Base-by-base conservation (phyloP, 2,329 filamentous ascomycete genomes). In the Pseudopyrenochaeta lycopersici region DNA sequence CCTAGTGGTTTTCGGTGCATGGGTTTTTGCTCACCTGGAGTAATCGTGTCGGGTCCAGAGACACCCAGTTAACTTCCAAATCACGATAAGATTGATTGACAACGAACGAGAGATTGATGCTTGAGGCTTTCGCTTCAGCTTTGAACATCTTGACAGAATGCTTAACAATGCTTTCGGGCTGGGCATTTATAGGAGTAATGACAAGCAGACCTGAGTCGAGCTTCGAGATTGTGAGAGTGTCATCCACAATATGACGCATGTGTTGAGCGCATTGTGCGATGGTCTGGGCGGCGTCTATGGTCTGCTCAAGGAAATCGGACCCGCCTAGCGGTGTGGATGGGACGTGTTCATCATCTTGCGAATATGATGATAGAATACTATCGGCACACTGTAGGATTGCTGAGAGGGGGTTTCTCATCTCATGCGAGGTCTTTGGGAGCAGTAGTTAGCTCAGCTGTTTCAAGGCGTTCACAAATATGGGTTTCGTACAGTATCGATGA, bases 221-320 rank as follows among this genome's bases (percentile, higher is more conserved):
- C 45, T 81, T 81, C 1, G 76, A 79, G 20, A 80, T 69, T 1
- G 78, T 80, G 2, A 81, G 62, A 5, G 80, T 73, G 48, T 81
- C 79, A 47, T 81, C 78, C 1, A 81, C 77, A n/a, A 81, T 80
- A 17, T 76, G 65, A 43, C 79, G 79, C 64, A 79, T 78, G 52
- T 81, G 79, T 33, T 76, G 73, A 2, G 75, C 73, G 53, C 78
- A 81, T 15, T 76, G 68, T 4, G 73, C 74, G 52, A 81, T 80
- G 2, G 76, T 80, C 36, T 79, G 70, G 2, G 73, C 74, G 9
- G 74, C 68, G 27, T 78, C 76, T 10, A 72, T 7, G 0, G 62
- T 67, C 10, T 63, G 59, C 4, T 68, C 63, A 6, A 71, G 31
- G 14, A 70, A 58, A n/a, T 48, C 20, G 33, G 50, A 57, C 54